A percentile compares a stretch with the other conserved stretches of the same genome.
These are phyloP conservation scores for Remersonia thermophila DNA, from an alignment of 2,329 filamentous ascomycete species.

Conservation along the genomic window DNA sequence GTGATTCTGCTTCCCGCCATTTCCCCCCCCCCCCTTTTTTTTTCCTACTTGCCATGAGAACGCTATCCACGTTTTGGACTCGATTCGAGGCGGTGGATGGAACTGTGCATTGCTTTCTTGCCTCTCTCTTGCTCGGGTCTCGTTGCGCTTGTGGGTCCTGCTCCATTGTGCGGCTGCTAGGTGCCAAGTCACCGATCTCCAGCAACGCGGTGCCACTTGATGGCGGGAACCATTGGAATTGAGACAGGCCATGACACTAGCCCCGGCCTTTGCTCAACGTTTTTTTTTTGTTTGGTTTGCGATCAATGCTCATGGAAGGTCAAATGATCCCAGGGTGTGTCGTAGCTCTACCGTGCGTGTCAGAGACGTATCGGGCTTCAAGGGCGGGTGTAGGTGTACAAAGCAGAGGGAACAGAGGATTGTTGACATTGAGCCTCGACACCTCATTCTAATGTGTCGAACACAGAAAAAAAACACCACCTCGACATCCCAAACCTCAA, in stretches of 20 bases:
- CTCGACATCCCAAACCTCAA: background rate
- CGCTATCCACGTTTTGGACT: background rate
- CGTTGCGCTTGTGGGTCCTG: constrained; percentile 5
- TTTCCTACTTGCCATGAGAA: background rate
- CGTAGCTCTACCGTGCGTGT: no score
- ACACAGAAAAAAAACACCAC: no score
- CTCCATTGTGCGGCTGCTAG: constrained; percentile 10
- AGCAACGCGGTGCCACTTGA: constrained; percentile 12
- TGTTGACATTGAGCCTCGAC: no score
- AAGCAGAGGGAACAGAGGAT: no score
- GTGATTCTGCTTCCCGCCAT: no score
- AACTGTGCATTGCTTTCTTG: constrained; percentile 4
- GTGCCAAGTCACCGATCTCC: constrained; percentile 16
- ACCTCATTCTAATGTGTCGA: no score
- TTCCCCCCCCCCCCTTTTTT: no score
- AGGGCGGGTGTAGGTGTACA: no score
- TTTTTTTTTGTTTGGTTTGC: constrained; percentile 4
- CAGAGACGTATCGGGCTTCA: no score
- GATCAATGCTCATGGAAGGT: no score
- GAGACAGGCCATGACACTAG: constrained; percentile 14
- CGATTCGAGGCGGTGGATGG: constrained; percentile 7
- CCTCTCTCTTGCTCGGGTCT: constrained; percentile 2
- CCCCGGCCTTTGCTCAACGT: background rate
- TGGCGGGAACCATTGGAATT: constrained; percentile 13
- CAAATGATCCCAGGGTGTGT: no score